A percentile compares a stretch with the other conserved stretches of the same genome.
These are phyloP conservation scores for Camellia oleifera DNA, from an alignment of 179 eudicot genomes.

Conservation along the genomic window DNA sequence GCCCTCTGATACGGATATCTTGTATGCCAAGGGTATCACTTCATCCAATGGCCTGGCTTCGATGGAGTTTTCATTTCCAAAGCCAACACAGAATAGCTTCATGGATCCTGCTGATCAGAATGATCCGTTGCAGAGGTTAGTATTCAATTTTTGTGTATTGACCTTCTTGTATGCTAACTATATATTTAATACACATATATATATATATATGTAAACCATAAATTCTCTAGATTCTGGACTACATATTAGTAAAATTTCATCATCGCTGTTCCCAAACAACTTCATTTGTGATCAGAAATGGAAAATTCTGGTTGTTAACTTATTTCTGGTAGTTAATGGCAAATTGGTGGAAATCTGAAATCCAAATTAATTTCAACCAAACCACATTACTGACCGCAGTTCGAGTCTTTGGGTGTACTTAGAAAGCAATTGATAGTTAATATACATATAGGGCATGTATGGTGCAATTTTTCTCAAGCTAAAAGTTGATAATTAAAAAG, in stretches of 20 bases:
- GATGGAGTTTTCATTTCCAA: conserved; percentile 74
- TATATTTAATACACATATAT: no score
- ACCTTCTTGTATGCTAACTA: neutral
- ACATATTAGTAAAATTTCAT: neutral
- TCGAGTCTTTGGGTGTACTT: no score
- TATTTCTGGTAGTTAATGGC: neutral
- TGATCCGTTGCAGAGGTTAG: conserved; percentile 49
- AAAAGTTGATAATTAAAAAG: no score
- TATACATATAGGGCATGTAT: no score
- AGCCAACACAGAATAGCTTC: conserved; percentile 40
- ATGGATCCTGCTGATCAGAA: conserved; percentile 47
- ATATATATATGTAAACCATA: neutral
- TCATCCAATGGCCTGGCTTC: conserved; percentile 71
- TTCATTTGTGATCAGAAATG: neutral
- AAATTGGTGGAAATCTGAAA: neutral
- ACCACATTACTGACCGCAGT: neutral
- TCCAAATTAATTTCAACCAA: neutral
- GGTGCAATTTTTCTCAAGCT: no score
- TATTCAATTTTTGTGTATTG: neutral
- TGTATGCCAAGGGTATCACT: conserved; percentile 75
- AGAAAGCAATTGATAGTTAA: no score
- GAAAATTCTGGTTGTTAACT: neutral
- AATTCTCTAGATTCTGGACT: neutral
- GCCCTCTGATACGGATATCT: conserved; percentile 81
- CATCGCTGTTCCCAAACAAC: neutral